phyloP scores from a whole-genome alignment of 768 basidiomycete species.

The Phylloporus sp. region DNA sequence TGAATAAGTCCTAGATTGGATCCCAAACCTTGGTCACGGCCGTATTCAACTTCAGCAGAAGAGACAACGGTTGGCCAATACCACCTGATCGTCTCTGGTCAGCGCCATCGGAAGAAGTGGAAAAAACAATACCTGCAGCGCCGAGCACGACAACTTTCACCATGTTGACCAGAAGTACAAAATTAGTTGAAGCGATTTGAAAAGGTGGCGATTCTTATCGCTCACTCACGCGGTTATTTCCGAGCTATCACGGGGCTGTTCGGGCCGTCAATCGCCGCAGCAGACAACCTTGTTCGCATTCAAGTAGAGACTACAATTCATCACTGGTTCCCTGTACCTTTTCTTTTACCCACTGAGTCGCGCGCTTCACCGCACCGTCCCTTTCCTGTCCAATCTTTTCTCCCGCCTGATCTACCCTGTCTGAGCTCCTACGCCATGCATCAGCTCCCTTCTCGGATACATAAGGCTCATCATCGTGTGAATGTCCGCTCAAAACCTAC shows the following conservation, averaged over 20 bases:
- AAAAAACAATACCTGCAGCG: conserved; percentile 66
- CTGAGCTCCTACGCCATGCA: conserved; percentile 15
- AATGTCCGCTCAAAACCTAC: conserved; percentile 40
- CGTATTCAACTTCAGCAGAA: conserved; percentile 85
- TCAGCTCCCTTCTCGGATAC: conserved; percentile 27
- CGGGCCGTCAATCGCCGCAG: background rate
- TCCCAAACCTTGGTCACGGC: conserved; percentile 65
- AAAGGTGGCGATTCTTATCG: conserved; percentile 21
- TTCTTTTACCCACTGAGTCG: conserved; percentile 10
- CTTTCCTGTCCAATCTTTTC: conserved; percentile 24
- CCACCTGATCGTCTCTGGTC: conserved; percentile 55
- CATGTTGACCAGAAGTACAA: conserved; percentile 24
- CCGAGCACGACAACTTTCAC: conserved; percentile 92
- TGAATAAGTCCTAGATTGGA: background rate
- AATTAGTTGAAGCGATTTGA: no score
- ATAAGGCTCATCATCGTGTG: conserved; percentile 20
- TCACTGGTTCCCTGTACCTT: conserved; percentile 27
- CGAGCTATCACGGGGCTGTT: conserved; percentile 2
- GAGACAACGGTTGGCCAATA: conserved; percentile 93
- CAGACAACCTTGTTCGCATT: background rate
- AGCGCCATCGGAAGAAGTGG: conserved; percentile 1
- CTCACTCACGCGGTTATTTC: background rate
- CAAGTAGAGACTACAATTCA: conserved; percentile 20
- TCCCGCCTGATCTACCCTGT: conserved; percentile 25
- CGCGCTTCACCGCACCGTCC: conserved; percentile 19